Evolutionary conservation across 768 basidiomycete genomes (phyloP), one percentile per base, ranked within the genome.

Genomic region (Candolleomyces aberdarensis): DNA sequence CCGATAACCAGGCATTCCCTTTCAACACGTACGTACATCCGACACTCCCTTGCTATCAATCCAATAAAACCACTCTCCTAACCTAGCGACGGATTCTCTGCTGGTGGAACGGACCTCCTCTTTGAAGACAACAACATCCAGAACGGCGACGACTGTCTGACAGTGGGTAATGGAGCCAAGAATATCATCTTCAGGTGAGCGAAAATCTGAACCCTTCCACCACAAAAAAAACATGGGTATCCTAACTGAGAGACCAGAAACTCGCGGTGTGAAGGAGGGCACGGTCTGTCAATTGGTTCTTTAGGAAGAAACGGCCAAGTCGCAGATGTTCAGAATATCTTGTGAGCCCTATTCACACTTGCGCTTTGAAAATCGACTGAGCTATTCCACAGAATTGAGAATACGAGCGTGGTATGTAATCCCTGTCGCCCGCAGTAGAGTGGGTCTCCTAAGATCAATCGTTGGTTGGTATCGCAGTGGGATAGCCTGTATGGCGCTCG

Each of bases 71-170:
- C 44, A 7, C 20, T 13, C 17, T 19, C 10, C 22, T 48, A 11
- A 58, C 2, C 13, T 19, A 50, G 11, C 20, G 39, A 14, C 75
- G 81, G 80, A 5, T 83, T 87, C 71, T 83, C 81, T 44, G 83
- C 84, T 10, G 80, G 79, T 13, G 85, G 85, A 13, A 79, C 76
- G 3, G 78, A 86, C 65, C 67, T 86, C 63, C 71, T 86, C 1
- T 84, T 87, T 62, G 85, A 86, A 65, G 74, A 82, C 66, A 86
- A 86, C 58, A 67, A 79, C 61, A 73, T 88, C 44, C 74, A 78
- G 53, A 87, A 86, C 57, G 85, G 85, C 3, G 85, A 87, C 58
- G 85, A 87, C 66, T 87, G 85, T 54, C 66, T 87, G 20, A 83
- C 85, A 3, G 82, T 86, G 47, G 80, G 80, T 0, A 84, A 71